phyloP scores from a whole-genome alignment of 2,329 filamentous ascomycete species.

The Hypoxylon sp. region DNA sequence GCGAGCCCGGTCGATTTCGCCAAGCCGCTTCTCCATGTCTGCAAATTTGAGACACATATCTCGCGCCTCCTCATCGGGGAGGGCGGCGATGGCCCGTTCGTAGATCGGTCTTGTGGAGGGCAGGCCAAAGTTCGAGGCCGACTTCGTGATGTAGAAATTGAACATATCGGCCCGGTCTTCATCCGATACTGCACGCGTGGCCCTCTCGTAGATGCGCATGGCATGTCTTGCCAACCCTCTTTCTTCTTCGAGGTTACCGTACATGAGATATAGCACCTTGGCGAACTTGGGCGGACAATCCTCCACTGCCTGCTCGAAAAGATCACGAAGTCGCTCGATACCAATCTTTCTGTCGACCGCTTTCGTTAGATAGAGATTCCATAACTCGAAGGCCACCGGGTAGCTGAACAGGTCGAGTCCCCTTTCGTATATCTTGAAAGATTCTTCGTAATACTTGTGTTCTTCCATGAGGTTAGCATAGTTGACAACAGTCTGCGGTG shows the following conservation, averaged over 20 bases:
- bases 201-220: slow-evolving; percentile 99
- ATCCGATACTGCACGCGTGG: slow-evolving; percentile 92
- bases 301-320: slow-evolving; percentile 97
- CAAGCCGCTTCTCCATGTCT: slow-evolving; percentile 91
- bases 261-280: slow-evolving; percentile 97
- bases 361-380: slow-evolving; percentile 98
- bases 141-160: slow-evolving; percentile 99
- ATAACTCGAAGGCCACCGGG: slow-evolving; percentile 96
- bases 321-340: slow-evolving; percentile 91
- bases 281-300: slow-evolving; percentile 95
- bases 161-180: slow-evolving; percentile 98
- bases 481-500: slow-evolving; percentile 97
- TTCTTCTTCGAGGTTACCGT: slow-evolving; percentile 96
- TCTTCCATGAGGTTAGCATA: slow-evolving; percentile 97
- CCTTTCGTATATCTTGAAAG: slow-evolving; percentile 96
- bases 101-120: slow-evolving; percentile 96
- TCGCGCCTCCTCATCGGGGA: slow-evolving; percentile 92
- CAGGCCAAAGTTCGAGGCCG: slow-evolving; percentile 95
- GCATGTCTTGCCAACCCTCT: slow-evolving; percentile 93
- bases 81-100: slow-evolving; percentile 91
- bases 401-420: slow-evolving; percentile 98
- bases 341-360: slow-evolving; percentile 95
- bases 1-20: slow-evolving; percentile 93
- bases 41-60: slow-evolving; percentile 99
- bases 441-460: slow-evolving; percentile 94